A percentile compares a stretch with the other conserved stretches of the same genome.
Conservation (phyloP, 805 yeast species). For the Metschnikowia cerradonensis region DNA sequence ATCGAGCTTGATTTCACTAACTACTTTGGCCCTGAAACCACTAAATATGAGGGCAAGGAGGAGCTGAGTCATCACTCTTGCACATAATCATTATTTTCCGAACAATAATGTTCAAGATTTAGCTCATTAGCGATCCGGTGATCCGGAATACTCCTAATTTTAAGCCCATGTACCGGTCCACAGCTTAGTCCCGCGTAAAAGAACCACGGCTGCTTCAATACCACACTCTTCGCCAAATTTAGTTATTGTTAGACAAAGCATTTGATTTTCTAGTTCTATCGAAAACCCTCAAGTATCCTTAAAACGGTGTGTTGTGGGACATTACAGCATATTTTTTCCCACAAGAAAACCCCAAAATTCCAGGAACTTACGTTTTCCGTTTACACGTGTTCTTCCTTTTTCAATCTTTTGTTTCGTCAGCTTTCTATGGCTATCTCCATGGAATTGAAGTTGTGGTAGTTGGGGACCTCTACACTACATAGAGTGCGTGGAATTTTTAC, state of each 20-base stretch:
- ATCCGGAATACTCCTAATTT: not conserved
- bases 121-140: not conserved
- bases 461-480: not conserved
- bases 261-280: no score
- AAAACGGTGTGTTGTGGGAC: no score
- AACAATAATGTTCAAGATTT: not conserved
- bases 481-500: no score
- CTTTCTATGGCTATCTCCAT: not conserved
- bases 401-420: no score
- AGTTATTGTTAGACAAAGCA: no score
- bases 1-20: not conserved
- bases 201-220: no score
- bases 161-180: not conserved
- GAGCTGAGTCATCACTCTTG: not conserved
- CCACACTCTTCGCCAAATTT: no score
- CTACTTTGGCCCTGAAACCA: not conserved
- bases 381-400: no score
- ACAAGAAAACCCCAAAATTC: no score
- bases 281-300: no score
- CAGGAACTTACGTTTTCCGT: no score
- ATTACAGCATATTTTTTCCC: no score
- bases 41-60: not conserved
- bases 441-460: not conserved
- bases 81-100: not conserved
- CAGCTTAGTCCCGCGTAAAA: not conserved